Evolutionary conservation across 2,329 filamentous ascomycete genomes (phyloP).

Genomic region (Scolecobasidium constrictum): DNA sequence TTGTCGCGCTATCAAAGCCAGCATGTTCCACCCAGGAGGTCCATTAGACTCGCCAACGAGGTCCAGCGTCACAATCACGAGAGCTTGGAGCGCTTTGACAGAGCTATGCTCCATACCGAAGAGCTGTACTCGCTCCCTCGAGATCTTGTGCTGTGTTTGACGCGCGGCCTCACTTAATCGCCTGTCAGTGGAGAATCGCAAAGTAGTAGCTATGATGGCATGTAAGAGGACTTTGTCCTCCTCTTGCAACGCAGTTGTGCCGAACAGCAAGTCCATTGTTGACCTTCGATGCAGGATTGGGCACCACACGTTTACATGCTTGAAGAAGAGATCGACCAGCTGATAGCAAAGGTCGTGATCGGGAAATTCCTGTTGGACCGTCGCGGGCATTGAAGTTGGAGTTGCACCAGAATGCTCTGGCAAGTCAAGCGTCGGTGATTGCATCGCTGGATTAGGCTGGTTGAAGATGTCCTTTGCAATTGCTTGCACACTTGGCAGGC

Average conservation of each 20-base stretch:
- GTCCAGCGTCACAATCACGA: slow-evolving; percentile 79
- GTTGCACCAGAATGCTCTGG: slow-evolving; percentile 16
- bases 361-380: slow-evolving; percentile 40
- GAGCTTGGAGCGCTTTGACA: slow-evolving; percentile 74
- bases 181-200: slow-evolving; percentile 71
- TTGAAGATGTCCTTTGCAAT: slow-evolving; percentile 18
- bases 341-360: slow-evolving; percentile 50
- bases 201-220: slow-evolving; percentile 77
- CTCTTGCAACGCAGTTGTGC: slow-evolving; percentile 57
- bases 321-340: slow-evolving; percentile 51
- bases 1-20: slow-evolving; percentile 78
- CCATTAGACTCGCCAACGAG: slow-evolving; percentile 80
- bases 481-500: slow-evolving; percentile 10
- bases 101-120: slow-evolving; percentile 86
- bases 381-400: slow-evolving; percentile 16
- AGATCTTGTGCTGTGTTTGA: slow-evolving; percentile 64
- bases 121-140: slow-evolving; percentile 76
- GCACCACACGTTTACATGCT: slow-evolving; percentile 59
- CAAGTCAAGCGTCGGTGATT: slow-evolving; percentile 49
- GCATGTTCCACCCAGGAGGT: slow-evolving; percentile 82
- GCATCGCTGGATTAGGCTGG: slow-evolving; percentile 33
- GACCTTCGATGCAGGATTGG: slow-evolving; percentile 80
- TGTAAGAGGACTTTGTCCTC: slow-evolving; percentile 74
- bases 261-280: slow-evolving; percentile 73
- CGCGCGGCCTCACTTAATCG: slow-evolving; percentile 64